These are phyloP conservation scores for Luffa aegyptiaca DNA, from an alignment of 306 rosid species.

Conservation along the genomic window DNA sequence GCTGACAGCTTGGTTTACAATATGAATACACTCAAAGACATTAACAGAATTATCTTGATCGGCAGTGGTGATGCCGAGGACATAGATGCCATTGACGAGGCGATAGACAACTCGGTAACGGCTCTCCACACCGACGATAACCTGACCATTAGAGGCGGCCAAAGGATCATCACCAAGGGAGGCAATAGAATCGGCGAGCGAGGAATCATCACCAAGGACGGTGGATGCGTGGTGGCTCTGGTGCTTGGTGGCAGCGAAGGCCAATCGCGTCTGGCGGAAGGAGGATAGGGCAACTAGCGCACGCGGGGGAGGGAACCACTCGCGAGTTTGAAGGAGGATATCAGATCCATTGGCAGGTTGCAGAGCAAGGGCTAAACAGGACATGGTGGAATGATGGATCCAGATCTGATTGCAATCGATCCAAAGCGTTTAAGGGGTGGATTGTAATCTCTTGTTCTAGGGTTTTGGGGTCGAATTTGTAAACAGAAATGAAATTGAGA, in stretches of 20 bases:
- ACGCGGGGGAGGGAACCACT: slow-evolving; percentile 88
- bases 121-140: slow-evolving; percentile 87
- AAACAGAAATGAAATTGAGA: neutral
- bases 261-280: slow-evolving; percentile 75
- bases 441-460: neutral
- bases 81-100: slow-evolving; percentile 80
- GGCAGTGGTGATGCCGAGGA: slow-evolving; percentile 80
- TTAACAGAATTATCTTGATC: slow-evolving; percentile 74
- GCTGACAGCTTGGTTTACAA: slow-evolving; percentile 89
- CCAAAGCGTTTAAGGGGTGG: neutral
- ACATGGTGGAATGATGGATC: slow-evolving; percentile 26
- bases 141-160: slow-evolving; percentile 87
- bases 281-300: slow-evolving; percentile 84
- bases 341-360: slow-evolving; percentile 85
- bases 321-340: slow-evolving; percentile 86
- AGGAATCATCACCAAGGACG: slow-evolving; percentile 20
- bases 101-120: slow-evolving; percentile 83
- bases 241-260: slow-evolving; percentile 38
- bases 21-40: slow-evolving; percentile 81
- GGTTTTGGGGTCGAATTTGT: neutral
- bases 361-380: slow-evolving; percentile 79
- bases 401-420: neutral
- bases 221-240: slow-evolving; percentile 1
- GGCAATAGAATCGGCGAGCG: slow-evolving; percentile 50
- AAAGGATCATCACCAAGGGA: slow-evolving; percentile 81